These are phyloP conservation scores for Themeda triandra DNA, from an alignment of 176 grass and related monocot genomes.

Conservation along the genomic window DNA sequence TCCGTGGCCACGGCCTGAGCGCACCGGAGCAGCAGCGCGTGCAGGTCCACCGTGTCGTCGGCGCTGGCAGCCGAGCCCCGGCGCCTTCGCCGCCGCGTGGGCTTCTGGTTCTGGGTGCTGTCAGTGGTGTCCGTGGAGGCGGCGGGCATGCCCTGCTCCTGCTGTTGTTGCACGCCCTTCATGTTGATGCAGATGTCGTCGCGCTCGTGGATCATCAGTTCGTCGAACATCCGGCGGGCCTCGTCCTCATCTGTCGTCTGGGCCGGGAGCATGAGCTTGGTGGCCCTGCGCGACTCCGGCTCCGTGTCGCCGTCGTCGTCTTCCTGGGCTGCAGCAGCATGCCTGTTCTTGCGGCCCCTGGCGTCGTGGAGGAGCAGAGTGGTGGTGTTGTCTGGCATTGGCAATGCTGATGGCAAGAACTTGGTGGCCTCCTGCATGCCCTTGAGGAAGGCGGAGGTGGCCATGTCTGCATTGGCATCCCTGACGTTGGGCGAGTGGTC, in stretches of 20 bases:
- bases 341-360: slow-evolving; percentile 16
- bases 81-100: not conserved
- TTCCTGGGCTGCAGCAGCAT: not conserved
- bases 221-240: slow-evolving; percentile 42
- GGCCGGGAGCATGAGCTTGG: slow-evolving; percentile 30
- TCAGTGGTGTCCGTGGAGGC: not conserved
- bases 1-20: slow-evolving; percentile 48
- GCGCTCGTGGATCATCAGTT: slow-evolving; percentile 28
- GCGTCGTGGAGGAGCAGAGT: not conserved
- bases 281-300: slow-evolving; percentile 16
- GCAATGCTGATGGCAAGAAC: slow-evolving; percentile 27
- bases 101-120: not conserved
- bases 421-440: not conserved
- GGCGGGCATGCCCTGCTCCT: not conserved
- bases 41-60: slow-evolving; percentile 43
- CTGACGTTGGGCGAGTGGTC: not conserved
- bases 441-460: too few relatives aligned
- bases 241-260: not conserved
- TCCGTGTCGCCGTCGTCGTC: slow-evolving; percentile 13
- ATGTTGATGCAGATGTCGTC: slow-evolving; percentile 33
- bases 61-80: not conserved
- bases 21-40: slow-evolving; percentile 54
- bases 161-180: slow-evolving; percentile 13
- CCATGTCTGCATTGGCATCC: not conserved
- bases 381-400: not conserved